phyloP scores from a whole-genome alignment of 306 rosid genomes.

The Cicer arietinum region DNA sequence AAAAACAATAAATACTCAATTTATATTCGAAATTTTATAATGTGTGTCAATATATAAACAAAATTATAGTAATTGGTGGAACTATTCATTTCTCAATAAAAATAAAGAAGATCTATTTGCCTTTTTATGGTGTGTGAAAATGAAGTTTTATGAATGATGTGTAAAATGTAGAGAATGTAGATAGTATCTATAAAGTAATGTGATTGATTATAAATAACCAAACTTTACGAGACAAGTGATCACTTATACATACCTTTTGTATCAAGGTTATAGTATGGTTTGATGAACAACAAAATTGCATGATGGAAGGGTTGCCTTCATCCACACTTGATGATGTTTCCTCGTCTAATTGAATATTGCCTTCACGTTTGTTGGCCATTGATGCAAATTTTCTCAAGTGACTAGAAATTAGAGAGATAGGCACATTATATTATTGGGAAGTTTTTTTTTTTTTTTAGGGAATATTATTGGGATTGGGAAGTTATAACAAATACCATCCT shows the following conservation, averaged over 20 bases:
- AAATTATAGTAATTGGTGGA: no score
- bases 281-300: slow-evolving; percentile 39
- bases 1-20: no score
- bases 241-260: slow-evolving; percentile 37
- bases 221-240: not conserved
- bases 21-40: no score
- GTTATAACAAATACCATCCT: not conserved
- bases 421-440: not conserved
- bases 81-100: no score
- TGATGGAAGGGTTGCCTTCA: slow-evolving; percentile 27
- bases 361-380: slow-evolving; percentile 32
- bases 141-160: no score
- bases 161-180: no score
- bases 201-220: slow-evolving; percentile 3
- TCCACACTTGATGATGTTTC: slow-evolving; percentile 35
- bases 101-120: no score
- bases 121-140: no score
- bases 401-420: not conserved
- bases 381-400: not conserved
- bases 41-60: no score
- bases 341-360: slow-evolving; percentile 1
- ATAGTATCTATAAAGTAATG: not conserved
- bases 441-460: not conserved
- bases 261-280: slow-evolving; percentile 11
- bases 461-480: not conserved